phyloP scores from a whole-genome alignment of 83 land plant species.

The Diphasiastrum complanatum region DNA sequence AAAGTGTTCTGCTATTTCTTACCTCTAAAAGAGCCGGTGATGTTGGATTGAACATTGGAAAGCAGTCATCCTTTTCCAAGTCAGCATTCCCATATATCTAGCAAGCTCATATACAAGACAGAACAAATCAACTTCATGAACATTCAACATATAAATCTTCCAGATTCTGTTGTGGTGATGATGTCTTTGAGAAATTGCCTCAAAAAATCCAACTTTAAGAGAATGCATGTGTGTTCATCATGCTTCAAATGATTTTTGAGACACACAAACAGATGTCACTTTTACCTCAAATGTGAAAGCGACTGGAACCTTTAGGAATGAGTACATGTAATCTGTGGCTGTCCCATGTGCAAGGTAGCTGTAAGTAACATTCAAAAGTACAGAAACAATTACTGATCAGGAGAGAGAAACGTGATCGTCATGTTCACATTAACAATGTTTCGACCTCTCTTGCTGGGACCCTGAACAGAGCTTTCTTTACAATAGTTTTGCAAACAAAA shows the following conservation, averaged over 20 bases:
- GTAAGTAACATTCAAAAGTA: slow-evolving; percentile 3
- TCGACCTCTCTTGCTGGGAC: too few species aligned
- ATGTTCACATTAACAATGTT: too few species aligned
- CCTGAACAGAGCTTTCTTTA: too few species aligned
- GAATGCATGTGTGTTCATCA: too few species aligned
- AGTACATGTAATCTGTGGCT: slow-evolving; percentile 90
- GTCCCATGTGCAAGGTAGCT: slow-evolving; percentile 99
- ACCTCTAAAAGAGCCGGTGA: slow-evolving; percentile 51
- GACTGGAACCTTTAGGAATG: slow-evolving; percentile 61
- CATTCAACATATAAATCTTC: neutral
- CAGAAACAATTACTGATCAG: neutral
- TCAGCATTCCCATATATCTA: slow-evolving; percentile 80
- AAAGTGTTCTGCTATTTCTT: neutral
- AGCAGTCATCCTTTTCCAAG: slow-evolving; percentile 74
- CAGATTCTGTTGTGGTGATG: neutral
- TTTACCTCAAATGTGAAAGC: slow-evolving; percentile 82
- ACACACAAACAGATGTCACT: slow-evolving; percentile 1
- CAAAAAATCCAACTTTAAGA: too few species aligned
- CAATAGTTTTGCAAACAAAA: too few species aligned
- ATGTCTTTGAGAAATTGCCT: neutral
- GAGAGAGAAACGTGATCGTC: neutral
- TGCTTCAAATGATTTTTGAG: neutral
- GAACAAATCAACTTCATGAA: neutral
- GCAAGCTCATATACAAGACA: neutral
- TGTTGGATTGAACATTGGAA: slow-evolving; percentile 89